phyloP scores from a whole-genome alignment of 2,329 filamentous ascomycete genomes.

The Nothopassalora personata region DNA sequence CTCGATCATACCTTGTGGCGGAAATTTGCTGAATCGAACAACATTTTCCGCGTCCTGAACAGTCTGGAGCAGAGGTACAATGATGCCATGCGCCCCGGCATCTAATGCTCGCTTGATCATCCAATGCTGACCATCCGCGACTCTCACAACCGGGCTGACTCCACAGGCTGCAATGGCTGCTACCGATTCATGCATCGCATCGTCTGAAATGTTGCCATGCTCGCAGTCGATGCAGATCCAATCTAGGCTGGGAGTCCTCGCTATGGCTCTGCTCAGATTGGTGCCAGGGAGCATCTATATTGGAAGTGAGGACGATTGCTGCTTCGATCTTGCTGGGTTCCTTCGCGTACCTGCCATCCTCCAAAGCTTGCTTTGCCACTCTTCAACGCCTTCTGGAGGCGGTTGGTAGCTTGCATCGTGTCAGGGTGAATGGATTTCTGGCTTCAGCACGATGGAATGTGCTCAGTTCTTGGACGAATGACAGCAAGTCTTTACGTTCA shows the following conservation, averaged over 20 bases:
- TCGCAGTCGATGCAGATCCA: constrained; percentile 45
- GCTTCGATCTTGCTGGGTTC: constrained; percentile 3
- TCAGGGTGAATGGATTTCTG: constrained; percentile 15
- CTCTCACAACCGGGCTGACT: constrained; percentile 41
- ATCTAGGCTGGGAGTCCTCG: constrained; percentile 46
- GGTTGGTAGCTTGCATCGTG: constrained; percentile 50
- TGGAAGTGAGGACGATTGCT: background rate
- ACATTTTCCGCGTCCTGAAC: constrained; percentile 47
- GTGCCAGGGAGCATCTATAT: constrained; percentile 47
- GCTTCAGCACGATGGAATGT: too few species aligned
- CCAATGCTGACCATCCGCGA: constrained; percentile 55
- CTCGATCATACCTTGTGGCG: constrained; percentile 36
- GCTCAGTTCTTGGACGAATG: background rate
- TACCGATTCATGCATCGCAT: constrained; percentile 53
- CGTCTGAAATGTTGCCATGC: constrained; percentile 53
- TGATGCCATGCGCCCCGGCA: constrained; percentile 54
- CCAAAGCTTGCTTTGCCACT: constrained; percentile 49
- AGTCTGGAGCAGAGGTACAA: constrained; percentile 41
- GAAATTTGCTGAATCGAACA: constrained; percentile 52
- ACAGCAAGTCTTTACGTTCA: background rate
- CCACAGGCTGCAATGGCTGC: constrained; percentile 44
- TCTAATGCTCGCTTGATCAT: constrained; percentile 60
- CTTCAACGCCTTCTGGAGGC: constrained; percentile 48
- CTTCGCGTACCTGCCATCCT: constrained; percentile 49
- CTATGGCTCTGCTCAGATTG: constrained; percentile 51